Evolutionary conservation across 129 eudicot species (phyloP), one percentile per base, ranked within the genome.

Genomic region (Oenanthe sinensis): DNA sequence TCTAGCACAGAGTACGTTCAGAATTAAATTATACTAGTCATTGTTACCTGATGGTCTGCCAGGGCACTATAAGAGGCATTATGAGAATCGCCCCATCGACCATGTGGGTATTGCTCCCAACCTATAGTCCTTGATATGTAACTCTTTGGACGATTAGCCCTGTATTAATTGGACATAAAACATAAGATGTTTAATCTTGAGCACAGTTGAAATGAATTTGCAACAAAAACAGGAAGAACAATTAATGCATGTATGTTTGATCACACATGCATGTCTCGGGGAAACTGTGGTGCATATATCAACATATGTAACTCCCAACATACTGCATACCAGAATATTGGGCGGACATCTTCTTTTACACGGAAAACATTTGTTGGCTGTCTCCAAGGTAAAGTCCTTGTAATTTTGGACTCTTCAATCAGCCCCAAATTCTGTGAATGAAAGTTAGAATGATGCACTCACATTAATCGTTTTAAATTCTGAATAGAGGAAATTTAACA

Each of bases 91-190:
- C 93, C 97, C 98, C 98, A 95, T 85, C 92, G 96, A 43, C 98
- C 98, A 83, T 71, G 87, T 72, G 98, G 98, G 81, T 82, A 95
- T 83, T 91, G 96, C 49, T 95, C 98, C 98, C 98, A 95, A 42
- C 92, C 96, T 30, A 78, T 72, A 63, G 98, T 95, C 80, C 98
- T 88, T 63, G 96, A 87, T 68, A 95, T 88, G 88, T 95, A 95
- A 82, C 98, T 95, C 85, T 95, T 95, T 46, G 98, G 98, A 86
- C 98, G 97, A 82, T 95, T 95, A 62, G 98, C 98, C 98, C 98
- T 95, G 77, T 42, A 52, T 84, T 68, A 80, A 88, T 28, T 70
- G 9, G 42, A 33, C 39, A 37, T 39, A 54, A 1, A 45, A 77
- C 9, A 40, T 80, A 30, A 73, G 46, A 77, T 55, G 52, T 49